phyloP scores from a whole-genome alignment of 225 moss, liverwort and hornwort genomes.

The Pseudoscleropodium purum region DNA sequence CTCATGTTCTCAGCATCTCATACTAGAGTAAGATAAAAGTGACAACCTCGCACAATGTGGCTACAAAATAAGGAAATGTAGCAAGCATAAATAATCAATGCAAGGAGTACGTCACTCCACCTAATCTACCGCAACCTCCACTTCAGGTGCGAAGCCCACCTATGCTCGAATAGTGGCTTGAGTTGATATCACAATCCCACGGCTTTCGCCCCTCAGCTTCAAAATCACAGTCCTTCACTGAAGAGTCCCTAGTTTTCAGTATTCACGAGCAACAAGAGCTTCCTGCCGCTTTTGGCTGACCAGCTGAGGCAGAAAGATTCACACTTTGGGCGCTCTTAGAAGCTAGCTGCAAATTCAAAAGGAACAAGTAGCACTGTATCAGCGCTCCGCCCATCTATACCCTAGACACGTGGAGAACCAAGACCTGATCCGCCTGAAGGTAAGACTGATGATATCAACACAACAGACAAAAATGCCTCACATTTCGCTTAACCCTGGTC shows the following conservation, averaged over 20 bases:
- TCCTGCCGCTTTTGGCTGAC: conserved; percentile 63
- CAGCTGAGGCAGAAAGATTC: conserved; percentile 35
- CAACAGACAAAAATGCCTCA: neutral
- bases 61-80: conserved; percentile 20
- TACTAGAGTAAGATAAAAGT: conserved; percentile 1
- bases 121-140: conserved; percentile 19
- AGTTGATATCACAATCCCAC: conserved; percentile 7
- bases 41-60: conserved; percentile 23
- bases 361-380: neutral
- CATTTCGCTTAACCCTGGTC: neutral
- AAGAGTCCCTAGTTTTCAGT: neutral
- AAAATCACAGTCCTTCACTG: conserved; percentile 10
- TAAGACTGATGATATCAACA: neutral
- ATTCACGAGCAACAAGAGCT: conserved; percentile 42
- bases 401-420: neutral
- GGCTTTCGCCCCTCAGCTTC: conserved; percentile 15
- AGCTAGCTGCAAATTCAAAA: conserved; percentile 37
- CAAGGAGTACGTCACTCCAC: conserved; percentile 15
- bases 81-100: conserved; percentile 20
- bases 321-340: conserved; percentile 54
- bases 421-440: neutral
- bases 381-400: neutral
- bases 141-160: conserved; percentile 3
- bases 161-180: conserved; percentile 10
- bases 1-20: conserved; percentile 8